phyloP scores from a whole-genome alignment of 441 rosid species.

The Eutrema salsugineum region DNA sequence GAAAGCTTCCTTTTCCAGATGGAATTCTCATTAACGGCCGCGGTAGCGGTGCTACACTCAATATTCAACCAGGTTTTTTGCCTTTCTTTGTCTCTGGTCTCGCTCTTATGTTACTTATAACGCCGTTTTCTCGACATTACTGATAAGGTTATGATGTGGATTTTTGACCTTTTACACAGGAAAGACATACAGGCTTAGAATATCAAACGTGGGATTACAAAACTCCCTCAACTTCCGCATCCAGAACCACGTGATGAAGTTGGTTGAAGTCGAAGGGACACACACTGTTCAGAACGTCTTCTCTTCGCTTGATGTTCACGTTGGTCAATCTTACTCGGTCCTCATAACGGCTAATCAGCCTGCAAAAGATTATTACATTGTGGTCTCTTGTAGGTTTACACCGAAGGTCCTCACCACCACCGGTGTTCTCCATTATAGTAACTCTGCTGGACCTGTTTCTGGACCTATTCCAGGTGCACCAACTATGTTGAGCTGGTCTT shows the following conservation, averaged over 20 bases:
- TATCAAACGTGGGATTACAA: conserved; percentile 76
- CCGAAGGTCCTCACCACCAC: conserved; percentile 47
- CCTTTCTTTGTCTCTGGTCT: too few species aligned
- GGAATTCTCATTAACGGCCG: conserved; percentile 81
- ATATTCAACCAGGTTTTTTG: conserved; percentile 48
- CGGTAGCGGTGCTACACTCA: conserved; percentile 50
- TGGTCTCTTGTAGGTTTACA: conserved; percentile 69
- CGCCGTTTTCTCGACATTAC: not conserved
- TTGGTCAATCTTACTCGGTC: conserved; percentile 75
- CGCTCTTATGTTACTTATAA: not conserved
- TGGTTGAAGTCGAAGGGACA: conserved; percentile 86
- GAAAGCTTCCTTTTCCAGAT: conserved; percentile 35
- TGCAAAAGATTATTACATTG: conserved; percentile 65
- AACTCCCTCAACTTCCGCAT: conserved; percentile 67
- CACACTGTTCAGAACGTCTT: conserved; percentile 66
- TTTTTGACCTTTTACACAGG: conserved; percentile 10
- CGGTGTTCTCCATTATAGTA: conserved; percentile 57
- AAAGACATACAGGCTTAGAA: conserved; percentile 72
- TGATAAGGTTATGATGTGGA: not conserved
- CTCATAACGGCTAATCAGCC: conserved; percentile 77
- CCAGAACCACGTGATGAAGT: conserved; percentile 64
- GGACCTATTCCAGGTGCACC: conserved; percentile 72
- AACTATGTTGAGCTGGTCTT: conserved; percentile 61
- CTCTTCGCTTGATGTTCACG: conserved; percentile 71
- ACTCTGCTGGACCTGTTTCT: conserved; percentile 56